These are phyloP conservation scores for Amylocarpus encephaloides DNA, from an alignment of 2,329 filamentous ascomycete genomes.

Conservation along the genomic window DNA sequence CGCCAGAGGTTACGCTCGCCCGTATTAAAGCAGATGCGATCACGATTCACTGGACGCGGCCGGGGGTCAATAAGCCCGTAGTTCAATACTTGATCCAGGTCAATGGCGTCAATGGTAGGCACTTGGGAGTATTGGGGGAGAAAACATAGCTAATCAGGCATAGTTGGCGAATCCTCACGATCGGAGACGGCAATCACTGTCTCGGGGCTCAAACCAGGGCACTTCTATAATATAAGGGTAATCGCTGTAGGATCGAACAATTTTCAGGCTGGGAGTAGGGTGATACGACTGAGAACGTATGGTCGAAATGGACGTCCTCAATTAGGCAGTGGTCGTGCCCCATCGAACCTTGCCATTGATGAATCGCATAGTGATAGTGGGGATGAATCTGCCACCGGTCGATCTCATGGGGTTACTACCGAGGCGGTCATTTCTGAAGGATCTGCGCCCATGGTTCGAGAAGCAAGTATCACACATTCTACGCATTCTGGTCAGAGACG, in stretches of 20 bases:
- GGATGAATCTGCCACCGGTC: conserved; percentile 37
- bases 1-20: conserved; percentile 83
- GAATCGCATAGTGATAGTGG: conserved; percentile 43
- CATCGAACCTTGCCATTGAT: conserved; percentile 49
- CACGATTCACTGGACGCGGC: conserved; percentile 83
- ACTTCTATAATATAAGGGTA: conserved; percentile 90
- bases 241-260: conserved; percentile 87
- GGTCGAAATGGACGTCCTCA: conserved; percentile 57
- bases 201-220: conserved; percentile 75
- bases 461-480: conserved; percentile 51
- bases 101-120: conserved; percentile 81
- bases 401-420: conserved; percentile 46
- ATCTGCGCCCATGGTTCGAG: conserved; percentile 55
- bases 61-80: conserved; percentile 58
- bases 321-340: conserved; percentile 49
- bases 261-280: conserved; percentile 82
- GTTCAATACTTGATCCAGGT: conserved; percentile 82
- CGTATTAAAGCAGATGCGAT: conserved; percentile 83
- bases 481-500: conserved; percentile 50
- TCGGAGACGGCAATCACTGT: conserved; percentile 87
- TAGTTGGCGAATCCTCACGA: conserved; percentile 78
- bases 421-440: conserved; percentile 58
- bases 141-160: conserved; percentile 16
- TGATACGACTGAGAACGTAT: conserved; percentile 78
- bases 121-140: conserved; percentile 5